These are phyloP conservation scores for Wickerhamomyces alni DNA, from an alignment of 805 yeast species.

Conservation along the genomic window DNA sequence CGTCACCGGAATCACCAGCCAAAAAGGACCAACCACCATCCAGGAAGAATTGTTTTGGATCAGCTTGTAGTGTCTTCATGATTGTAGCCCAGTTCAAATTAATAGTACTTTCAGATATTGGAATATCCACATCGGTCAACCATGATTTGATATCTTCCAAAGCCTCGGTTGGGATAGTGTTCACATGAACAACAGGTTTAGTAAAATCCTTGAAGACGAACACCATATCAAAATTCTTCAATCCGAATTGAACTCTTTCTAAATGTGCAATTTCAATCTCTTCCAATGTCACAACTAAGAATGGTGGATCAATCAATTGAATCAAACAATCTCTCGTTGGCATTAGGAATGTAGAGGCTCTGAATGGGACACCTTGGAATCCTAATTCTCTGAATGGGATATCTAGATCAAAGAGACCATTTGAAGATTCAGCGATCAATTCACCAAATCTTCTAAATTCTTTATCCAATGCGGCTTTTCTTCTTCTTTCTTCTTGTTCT, in stretches of 20 bases:
- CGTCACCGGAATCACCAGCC: slow-evolving; percentile 82
- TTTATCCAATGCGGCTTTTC: slow-evolving; percentile 84
- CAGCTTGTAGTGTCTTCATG: slow-evolving; percentile 88
- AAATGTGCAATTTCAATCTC: slow-evolving; percentile 93
- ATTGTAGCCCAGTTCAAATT: slow-evolving; percentile 94
- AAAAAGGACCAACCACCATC: slow-evolving; percentile 97
- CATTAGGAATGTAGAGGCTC: slow-evolving; percentile 90
- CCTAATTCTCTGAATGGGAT: slow-evolving; percentile 95
- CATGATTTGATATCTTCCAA: slow-evolving; percentile 92
- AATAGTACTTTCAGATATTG: slow-evolving; percentile 90
- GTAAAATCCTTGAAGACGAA: slow-evolving; percentile 89
- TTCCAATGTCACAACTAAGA: slow-evolving; percentile 80
- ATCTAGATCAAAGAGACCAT: slow-evolving; percentile 81
- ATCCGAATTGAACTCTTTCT: slow-evolving; percentile 96
- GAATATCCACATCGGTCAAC: slow-evolving; percentile 97
- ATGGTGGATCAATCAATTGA: slow-evolving; percentile 92
- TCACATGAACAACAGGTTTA: slow-evolving; percentile 84
- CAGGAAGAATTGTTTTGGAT: slow-evolving; percentile 88
- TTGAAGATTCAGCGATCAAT: slow-evolving; percentile 81
- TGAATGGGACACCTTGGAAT: slow-evolving; percentile 94
- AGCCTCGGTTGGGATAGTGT: slow-evolving; percentile 89
- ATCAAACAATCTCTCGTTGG: slow-evolving; percentile 97
- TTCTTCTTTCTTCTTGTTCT: slow-evolving; percentile 95
- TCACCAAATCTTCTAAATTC: slow-evolving; percentile 90
- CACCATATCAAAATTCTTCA: slow-evolving; percentile 95